Base-by-base conservation (phyloP, 116 monocot species). In the Zostera marina region DNA sequence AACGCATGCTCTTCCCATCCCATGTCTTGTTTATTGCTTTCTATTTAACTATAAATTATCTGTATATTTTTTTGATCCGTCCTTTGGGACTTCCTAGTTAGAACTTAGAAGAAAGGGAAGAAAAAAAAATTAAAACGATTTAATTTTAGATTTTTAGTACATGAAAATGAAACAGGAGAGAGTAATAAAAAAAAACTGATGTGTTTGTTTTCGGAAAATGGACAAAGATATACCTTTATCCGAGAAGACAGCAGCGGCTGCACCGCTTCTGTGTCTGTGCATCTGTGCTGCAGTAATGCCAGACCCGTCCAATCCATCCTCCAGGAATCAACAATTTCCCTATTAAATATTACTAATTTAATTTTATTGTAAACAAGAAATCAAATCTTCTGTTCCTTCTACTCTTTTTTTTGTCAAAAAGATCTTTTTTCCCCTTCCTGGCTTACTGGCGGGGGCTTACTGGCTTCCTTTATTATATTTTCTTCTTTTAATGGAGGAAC, bases 231-330 rank as follows among this genome's bases (percentile, higher is more conserved):
- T 0, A 7, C 15, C 49, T 26, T 8, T 25, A 10, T 9, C 54
- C 24, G 25, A 54, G 16, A 54, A 54, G 22, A 24, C 54, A 26
- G 22, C 54, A 54, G 54, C 54, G 54, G 54, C 54, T 54, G 54
- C 54, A 22, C 12, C 54, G 54, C 54, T 54, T 22, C 54, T 4
- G 10, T 24, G 26, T 26, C 26, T 26, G 32, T 2, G 52, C 5
- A 45, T 3, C 32, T 32, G 32, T 45, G 2, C 52, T 52, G 52
- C 20, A 21, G 52, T 52, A 21, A 13, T 23, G 54, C 54, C 54
- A 54, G 54, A 25, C 24, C 24, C 14, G 11, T 14, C 8, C 24
- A 11, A 26, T 12, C 13, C 2, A 13, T 23, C 9, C 24, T 20
- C 5, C 54, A 9, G 11, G 11, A 17, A 25, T 13, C 9, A 54